These are phyloP conservation scores for Pyrrhoderma noxium DNA, from an alignment of 1,284 basidiomycete species.

Conservation along the genomic window DNA sequence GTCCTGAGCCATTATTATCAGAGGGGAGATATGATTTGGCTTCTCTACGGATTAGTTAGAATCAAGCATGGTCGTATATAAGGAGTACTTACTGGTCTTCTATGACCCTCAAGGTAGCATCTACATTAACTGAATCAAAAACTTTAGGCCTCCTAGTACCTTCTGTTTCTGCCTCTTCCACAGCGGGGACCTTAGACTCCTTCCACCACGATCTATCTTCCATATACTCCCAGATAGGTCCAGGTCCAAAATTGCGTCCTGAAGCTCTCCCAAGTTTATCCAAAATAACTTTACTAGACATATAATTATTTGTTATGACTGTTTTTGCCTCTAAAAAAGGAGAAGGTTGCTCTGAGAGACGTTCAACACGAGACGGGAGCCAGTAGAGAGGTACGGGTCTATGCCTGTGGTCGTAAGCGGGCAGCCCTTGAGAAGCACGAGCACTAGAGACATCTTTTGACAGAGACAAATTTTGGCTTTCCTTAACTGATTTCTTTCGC, in stretches of 20 bases:
- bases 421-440: neutral
- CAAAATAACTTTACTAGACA: conserved; percentile 33
- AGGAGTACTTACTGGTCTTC: conserved; percentile 38
- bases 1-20: conserved; percentile 31
- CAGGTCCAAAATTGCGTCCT: conserved; percentile 64
- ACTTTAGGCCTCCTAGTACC: conserved; percentile 47
- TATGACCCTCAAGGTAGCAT: conserved; percentile 39
- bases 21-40: conserved; percentile 52
- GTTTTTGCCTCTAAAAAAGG: conserved; percentile 35
- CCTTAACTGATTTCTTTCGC: neutral
- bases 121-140: conserved; percentile 37
- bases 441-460: neutral
- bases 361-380: conserved; percentile 43
- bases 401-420: conserved; percentile 53
- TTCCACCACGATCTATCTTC: conserved; percentile 75
- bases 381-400: conserved; percentile 52
- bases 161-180: conserved; percentile 11
- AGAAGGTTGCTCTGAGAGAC: conserved; percentile 42
- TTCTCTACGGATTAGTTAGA: conserved; percentile 33
- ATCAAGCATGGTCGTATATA: neutral
- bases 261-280: conserved; percentile 53
- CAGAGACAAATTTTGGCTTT: neutral
- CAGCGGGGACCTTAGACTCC: conserved; percentile 36
- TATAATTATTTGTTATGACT: conserved; percentile 37
- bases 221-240: conserved; percentile 63